Evolutionary conservation across 108 stramenopile genomes (phyloP).

Genomic region (Conticribra weissflogii): DNA sequence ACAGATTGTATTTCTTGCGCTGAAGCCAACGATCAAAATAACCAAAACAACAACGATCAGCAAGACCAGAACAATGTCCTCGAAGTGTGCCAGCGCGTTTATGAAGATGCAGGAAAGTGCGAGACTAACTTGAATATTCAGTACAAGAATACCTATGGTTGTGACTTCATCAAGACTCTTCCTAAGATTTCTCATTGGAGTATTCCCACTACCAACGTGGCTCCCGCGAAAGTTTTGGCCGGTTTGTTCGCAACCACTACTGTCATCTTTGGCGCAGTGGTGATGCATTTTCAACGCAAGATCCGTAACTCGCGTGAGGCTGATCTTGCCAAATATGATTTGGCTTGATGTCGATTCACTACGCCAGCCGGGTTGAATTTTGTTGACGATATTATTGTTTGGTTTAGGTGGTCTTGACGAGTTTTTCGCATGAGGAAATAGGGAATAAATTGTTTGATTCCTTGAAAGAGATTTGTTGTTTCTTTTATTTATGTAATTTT

Average conservation of each 20-base stretch:
- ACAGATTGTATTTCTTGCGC: conserved; percentile 74
- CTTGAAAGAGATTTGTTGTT: too few relatives aligned
- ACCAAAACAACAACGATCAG: conserved; percentile 43
- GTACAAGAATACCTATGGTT: conserved; percentile 57
- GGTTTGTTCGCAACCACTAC: conserved; percentile 40
- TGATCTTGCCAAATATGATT: background rate
- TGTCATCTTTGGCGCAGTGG: conserved; percentile 2
- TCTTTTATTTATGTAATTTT: too few relatives aligned
- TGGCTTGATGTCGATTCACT: background rate
- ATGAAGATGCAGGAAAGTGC: conserved; percentile 82
- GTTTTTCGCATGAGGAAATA: too few relatives aligned
- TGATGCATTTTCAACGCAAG: background rate
- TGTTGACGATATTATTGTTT: too few relatives aligned
- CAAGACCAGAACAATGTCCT: conserved; percentile 45
- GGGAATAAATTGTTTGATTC: too few relatives aligned
- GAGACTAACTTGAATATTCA: conserved; percentile 64
- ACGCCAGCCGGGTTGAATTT: background rate
- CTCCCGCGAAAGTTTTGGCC: conserved; percentile 34
- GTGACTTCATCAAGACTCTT: conserved; percentile 49
- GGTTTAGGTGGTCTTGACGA: too few relatives aligned
- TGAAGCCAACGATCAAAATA: conserved; percentile 46
- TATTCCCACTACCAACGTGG: background rate
- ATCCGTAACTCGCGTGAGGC: background rate
- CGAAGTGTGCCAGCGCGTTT: conserved; percentile 72
- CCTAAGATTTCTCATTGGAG: conserved; percentile 19